Evolutionary conservation across 331 rosid species (phyloP).

Genomic region (Acacia pycnantha): DNA sequence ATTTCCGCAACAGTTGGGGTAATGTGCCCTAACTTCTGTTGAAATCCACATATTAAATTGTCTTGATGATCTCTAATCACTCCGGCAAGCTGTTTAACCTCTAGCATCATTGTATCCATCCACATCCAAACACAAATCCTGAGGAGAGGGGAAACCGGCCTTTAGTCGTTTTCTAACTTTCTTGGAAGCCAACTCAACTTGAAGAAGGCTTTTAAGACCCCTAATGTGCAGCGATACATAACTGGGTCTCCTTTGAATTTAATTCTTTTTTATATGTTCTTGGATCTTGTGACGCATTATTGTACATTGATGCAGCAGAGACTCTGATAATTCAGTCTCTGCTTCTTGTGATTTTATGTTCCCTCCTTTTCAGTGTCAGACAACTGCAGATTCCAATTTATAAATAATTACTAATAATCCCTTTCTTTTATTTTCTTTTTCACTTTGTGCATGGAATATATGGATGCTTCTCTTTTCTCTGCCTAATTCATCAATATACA

Average conservation of each 20-base stretch:
- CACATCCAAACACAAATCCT: too few species aligned
- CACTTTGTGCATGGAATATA: slow-evolving; percentile 1
- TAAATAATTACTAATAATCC: not conserved
- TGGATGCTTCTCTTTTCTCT: slow-evolving; percentile 31
- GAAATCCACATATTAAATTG: too few species aligned
- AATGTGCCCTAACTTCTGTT: too few species aligned
- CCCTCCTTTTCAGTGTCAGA: slow-evolving; percentile 58
- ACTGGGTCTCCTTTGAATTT: slow-evolving; percentile 39
- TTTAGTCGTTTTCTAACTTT: slow-evolving; percentile 10
- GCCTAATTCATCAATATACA: slow-evolving; percentile 19
- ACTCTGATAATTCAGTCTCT: slow-evolving; percentile 45
- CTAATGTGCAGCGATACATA: slow-evolving; percentile 30
- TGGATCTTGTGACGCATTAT: slow-evolving; percentile 63
- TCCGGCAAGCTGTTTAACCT: too few species aligned
- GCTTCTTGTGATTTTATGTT: slow-evolving; percentile 43
- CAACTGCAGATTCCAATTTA: slow-evolving; percentile 41
- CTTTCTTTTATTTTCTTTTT: not conserved
- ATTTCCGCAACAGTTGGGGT: too few species aligned
- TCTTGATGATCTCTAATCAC: too few species aligned
- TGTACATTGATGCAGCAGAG: slow-evolving; percentile 22
- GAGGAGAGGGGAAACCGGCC: not conserved
- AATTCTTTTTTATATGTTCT: slow-evolving; percentile 17
- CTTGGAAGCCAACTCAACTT: slow-evolving; percentile 16
- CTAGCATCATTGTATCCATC: too few species aligned
- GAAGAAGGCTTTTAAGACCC: slow-evolving; percentile 33